A percentile compares a stretch with the other conserved stretches of the same genome.
Conservation (phyloP, 1,284 basidiomycete species). For the Malassezia japonica region DNA sequence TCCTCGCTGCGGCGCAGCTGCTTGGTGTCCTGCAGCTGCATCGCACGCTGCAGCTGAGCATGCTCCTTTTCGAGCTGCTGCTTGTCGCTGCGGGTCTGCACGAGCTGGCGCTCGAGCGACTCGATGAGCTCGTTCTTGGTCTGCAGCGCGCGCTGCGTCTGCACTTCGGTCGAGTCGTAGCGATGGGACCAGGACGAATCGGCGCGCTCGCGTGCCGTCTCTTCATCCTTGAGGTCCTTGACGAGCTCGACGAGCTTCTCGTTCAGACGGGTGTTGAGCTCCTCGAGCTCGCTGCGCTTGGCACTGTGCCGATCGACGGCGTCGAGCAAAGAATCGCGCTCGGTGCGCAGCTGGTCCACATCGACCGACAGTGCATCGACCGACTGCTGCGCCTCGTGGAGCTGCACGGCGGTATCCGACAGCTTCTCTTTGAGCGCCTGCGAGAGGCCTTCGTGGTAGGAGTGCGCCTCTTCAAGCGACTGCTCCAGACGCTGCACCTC, state of each 20-base stretch:
- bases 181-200: constrained; percentile 50
- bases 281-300: constrained; percentile 19
- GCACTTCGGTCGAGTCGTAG: constrained; percentile 34
- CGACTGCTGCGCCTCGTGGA: background rate
- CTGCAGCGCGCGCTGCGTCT: constrained; percentile 27
- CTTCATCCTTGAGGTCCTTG: constrained; percentile 50
- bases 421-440: constrained; percentile 23
- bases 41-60: constrained; percentile 57
- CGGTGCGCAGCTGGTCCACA: background rate
- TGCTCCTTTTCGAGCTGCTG: constrained; percentile 26
- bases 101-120: constrained; percentile 33
- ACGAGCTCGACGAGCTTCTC: constrained; percentile 46
- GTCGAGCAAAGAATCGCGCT: constrained; percentile 1
- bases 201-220: constrained; percentile 48
- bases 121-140: constrained; percentile 36
- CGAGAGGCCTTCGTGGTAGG: constrained; percentile 30
- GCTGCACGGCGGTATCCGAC: background rate
- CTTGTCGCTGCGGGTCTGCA: constrained; percentile 25
- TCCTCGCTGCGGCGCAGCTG: constrained; percentile 70
- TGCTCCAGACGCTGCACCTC: constrained; percentile 61
- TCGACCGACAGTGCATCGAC: background rate
- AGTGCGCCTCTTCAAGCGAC: constrained; percentile 55
- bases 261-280: constrained; percentile 33
- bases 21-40: constrained; percentile 56
- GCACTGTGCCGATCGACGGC: constrained; percentile 4